A percentile compares a stretch with the other conserved stretches of the same genome.
Evolutionary conservation across 495 filamentous ascomycete genomes (phyloP).

Genomic region (Lophium mytilinum): DNA sequence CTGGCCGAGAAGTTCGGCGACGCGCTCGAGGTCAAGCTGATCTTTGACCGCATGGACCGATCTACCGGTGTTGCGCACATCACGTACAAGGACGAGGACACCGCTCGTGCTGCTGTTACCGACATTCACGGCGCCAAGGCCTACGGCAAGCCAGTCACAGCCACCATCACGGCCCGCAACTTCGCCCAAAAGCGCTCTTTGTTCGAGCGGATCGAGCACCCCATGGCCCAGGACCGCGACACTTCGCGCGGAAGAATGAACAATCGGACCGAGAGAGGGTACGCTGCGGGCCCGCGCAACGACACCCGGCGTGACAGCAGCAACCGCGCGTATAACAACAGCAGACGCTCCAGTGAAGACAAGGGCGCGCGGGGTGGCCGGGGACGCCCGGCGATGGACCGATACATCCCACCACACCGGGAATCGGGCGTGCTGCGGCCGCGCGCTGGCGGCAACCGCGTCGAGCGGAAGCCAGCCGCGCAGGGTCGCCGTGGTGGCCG

Average conservation of each 20-base stretch:
- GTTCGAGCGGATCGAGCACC: conserved; percentile 61
- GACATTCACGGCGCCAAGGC: conserved; percentile 91
- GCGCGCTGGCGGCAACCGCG: conserved; percentile 31
- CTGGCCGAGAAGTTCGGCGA: conserved; percentile 74
- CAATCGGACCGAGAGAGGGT: too few relatives aligned
- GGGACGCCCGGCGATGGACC: conserved; percentile 66
- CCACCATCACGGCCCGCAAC: conserved; percentile 43
- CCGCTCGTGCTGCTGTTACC: conserved; percentile 65
- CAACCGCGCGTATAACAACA: conserved; percentile 41
- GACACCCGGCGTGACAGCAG: conserved; percentile 24
- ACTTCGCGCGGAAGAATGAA: too few relatives aligned
- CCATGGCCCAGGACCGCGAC: too few relatives aligned
- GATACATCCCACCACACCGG: conserved; percentile 66
- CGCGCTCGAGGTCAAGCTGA: conserved; percentile 58
- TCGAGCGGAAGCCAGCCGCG: conserved; percentile 34
- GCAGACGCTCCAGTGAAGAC: conserved; percentile 40
- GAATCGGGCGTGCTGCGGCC: conserved; percentile 33
- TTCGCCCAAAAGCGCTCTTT: conserved; percentile 51
- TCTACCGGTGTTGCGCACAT: conserved; percentile 81
- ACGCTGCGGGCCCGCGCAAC: not conserved
- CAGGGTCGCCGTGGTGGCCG: conserved; percentile 25
- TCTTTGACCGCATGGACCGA: conserved; percentile 86
- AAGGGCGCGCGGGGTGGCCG: conserved; percentile 42
- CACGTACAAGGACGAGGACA: conserved; percentile 59
- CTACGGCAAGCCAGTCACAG: conserved; percentile 76